Base-by-base conservation (phyloP, 1,284 basidiomycete genomes). In the Ustilago curta region DNA sequence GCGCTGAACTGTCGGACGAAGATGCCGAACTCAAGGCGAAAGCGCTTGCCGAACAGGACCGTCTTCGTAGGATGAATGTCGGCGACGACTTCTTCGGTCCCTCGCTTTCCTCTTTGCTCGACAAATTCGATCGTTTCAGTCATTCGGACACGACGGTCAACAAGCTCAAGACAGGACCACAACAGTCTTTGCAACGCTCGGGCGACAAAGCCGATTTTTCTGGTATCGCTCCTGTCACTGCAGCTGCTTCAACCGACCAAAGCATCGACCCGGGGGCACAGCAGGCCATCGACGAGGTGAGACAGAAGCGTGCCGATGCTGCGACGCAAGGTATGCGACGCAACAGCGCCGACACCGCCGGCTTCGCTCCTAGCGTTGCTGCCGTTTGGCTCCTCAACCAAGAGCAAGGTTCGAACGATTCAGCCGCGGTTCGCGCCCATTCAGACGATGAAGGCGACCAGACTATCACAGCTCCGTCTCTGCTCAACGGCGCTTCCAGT, bases 71-170 rank as follows among this genome's bases (percentile, higher is more conserved):
- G 47, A 81, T 82, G 77, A 80, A 81, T 16, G 73, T 82, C 25
- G 80, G 80, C 16, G 80, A 82, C 25, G 80, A 82, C 62, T 82
- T 82, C 67, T 82, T 82, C 29, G 80, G 80, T 4, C 78, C 70
- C 8, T 69, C 69, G 4, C 55, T 82, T 18, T 61, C 68, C 21
- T 58, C 54, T 31, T 58, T 82, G 25, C 60, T 82, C 27, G 79
- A 79, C 55, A 62, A 56, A 19, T 80, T 82, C 40, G 74, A 70
- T 27, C 68, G 57, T n/a, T 70, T 66, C 54, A 66, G 69, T 49
- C 65, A 70, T 31, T 72, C 71, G 25, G 70, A 70, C 44, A 37
- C 70, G 18, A 65, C 71, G 16, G 42, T 75, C 66, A 62, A 69
- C 50, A 70, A 57, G 31, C 47, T 70, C 18, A 50, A 49, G n/a